These are phyloP conservation scores for Hypholoma sublateritium DNA, from an alignment of 768 basidiomycete species.

Conservation along the genomic window DNA sequence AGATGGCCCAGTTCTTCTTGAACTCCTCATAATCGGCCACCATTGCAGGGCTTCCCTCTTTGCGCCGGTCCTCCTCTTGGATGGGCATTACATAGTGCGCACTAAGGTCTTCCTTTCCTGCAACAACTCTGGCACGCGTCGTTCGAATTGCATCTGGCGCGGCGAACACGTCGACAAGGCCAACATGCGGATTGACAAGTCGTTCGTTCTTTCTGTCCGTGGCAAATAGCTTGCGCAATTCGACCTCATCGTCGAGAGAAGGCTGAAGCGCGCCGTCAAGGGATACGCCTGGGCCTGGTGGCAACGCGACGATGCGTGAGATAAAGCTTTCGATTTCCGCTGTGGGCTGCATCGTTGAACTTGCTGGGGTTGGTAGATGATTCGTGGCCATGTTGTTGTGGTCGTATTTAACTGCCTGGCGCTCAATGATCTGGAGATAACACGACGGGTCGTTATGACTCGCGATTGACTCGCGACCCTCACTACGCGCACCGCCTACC, in stretches of 20 bases:
- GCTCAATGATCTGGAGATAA: neutral
- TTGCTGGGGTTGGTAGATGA: neutral
- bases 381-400: too few species aligned
- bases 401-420: neutral
- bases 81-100: slow-evolving; percentile 57
- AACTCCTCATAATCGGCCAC: slow-evolving; percentile 54
- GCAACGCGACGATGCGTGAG: slow-evolving; percentile 19
- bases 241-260: slow-evolving; percentile 55
- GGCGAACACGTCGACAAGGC: slow-evolving; percentile 59
- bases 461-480: neutral
- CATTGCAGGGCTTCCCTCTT: slow-evolving; percentile 50
- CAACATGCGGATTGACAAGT: slow-evolving; percentile 49
- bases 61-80: slow-evolving; percentile 39
- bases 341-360: slow-evolving; percentile 20
- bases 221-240: slow-evolving; percentile 55
- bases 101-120: slow-evolving; percentile 41
- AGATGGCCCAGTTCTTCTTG: slow-evolving; percentile 63
- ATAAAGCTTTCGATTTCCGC: slow-evolving; percentile 22
- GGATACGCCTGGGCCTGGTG: slow-evolving; percentile 26
- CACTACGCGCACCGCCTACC: neutral
- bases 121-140: slow-evolving; percentile 50
- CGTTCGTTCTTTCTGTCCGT: slow-evolving; percentile 46
- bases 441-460: neutral
- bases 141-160: slow-evolving; percentile 44
- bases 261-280: slow-evolving; percentile 49